Evolutionary conservation across 345 rosid genomes (phyloP).

Genomic region (Dimocarpus longan): DNA sequence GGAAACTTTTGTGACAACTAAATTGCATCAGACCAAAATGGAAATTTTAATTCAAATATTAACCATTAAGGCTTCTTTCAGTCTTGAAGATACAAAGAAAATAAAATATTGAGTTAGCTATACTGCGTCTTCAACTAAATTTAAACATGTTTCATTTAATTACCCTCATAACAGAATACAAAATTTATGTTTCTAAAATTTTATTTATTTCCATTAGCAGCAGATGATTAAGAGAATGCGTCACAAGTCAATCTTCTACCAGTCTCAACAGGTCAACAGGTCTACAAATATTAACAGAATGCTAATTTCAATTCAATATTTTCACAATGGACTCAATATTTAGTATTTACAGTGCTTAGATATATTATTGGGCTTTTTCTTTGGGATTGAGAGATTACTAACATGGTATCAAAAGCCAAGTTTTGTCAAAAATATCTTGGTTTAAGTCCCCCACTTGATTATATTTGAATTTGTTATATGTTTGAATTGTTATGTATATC

Average conservation of each 20-base stretch:
- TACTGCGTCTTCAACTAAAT: neutral
- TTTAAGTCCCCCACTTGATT: no score
- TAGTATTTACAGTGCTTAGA: neutral
- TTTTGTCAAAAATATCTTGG: no score
- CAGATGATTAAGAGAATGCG: neutral
- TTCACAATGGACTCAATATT: neutral
- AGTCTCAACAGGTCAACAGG: neutral
- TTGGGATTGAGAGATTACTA: neutral
- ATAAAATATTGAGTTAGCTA: neutral
- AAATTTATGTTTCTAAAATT: neutral
- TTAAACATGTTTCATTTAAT: neutral
- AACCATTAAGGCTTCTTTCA: neutral
- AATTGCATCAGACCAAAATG: neutral
- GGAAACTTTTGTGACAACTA: conserved; percentile 1
- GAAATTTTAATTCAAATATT: neutral
- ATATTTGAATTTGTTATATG: neutral
- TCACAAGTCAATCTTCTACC: neutral
- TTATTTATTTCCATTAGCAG: neutral
- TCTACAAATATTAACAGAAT: neutral
- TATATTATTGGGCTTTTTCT: neutral
- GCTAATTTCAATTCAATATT: neutral
- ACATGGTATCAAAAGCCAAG: no score
- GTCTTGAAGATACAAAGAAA: neutral
- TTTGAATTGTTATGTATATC: no score
- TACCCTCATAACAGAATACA: neutral